A percentile compares a stretch with the other conserved stretches of the same genome.
Conservation (phyloP, 139 green algal genomes). For the Asterochloris sp. region DNA sequence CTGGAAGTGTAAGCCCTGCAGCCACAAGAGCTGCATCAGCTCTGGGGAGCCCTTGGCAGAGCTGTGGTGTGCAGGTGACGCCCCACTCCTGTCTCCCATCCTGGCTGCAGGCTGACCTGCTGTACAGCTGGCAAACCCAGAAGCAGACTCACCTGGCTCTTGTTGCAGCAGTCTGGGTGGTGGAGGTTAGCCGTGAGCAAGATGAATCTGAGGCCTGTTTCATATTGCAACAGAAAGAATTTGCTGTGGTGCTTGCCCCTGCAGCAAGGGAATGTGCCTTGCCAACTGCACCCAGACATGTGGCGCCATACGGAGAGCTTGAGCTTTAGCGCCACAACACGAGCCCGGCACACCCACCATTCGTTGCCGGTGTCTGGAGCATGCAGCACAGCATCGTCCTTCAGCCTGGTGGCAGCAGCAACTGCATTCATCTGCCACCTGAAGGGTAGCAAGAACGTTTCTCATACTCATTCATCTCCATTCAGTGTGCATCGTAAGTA, state of each 20-base stretch:
- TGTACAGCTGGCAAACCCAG: too few relatives aligned
- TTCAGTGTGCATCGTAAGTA: too few relatives aligned
- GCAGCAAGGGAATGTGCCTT: slow-evolving; percentile 44
- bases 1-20: slow-evolving; percentile 49
- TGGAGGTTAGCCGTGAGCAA: slow-evolving; percentile 85
- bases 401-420: background rate
- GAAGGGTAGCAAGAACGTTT: background rate
- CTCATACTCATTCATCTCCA: background rate
- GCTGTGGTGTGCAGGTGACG: too few relatives aligned
- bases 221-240: slow-evolving; percentile 53
- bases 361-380: background rate
- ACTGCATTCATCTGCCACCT: background rate
- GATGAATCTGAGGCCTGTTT: slow-evolving; percentile 62
- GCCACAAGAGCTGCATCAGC: slow-evolving; percentile 1
- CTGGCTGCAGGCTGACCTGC: too few relatives aligned
- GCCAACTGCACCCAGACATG: background rate
- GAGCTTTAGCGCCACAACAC: background rate
- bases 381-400: background rate
- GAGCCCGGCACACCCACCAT: background rate
- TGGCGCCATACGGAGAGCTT: background rate
- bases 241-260: slow-evolving; percentile 54
- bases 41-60: too few relatives aligned
- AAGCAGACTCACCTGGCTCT: slow-evolving; percentile 47
- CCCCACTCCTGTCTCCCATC: too few relatives aligned
- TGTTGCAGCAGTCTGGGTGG: slow-evolving; percentile 75